phyloP scores from a whole-genome alignment of 306 rosid species.

The Trifolium pratense region DNA sequence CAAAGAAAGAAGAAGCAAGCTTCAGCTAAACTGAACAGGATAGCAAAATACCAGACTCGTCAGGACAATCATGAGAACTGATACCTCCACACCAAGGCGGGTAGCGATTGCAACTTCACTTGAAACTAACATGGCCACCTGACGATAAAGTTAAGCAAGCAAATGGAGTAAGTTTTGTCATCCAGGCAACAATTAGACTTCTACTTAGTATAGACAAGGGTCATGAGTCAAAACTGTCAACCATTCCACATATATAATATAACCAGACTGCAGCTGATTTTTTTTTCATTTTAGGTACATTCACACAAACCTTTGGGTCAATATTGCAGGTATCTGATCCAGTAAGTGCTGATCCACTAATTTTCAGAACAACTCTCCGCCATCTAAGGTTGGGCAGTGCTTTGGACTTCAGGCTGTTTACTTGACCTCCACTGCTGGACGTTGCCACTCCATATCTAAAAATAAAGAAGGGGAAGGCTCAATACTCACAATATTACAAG shows the following conservation, averaged over 20 bases:
- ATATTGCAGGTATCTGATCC: constrained; percentile 81
- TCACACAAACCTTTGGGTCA: constrained; percentile 76
- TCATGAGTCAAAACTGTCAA: constrained; percentile 22
- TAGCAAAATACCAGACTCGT: constrained; percentile 10
- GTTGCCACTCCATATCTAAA: constrained; percentile 64
- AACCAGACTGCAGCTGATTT: constrained; percentile 12
- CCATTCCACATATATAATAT: constrained; percentile 2
- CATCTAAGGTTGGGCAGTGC: constrained; percentile 67
- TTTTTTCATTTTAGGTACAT: constrained; percentile 12
- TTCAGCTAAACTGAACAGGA: constrained; percentile 38
- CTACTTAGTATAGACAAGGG: constrained; percentile 30
- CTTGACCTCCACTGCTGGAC: constrained; percentile 61
- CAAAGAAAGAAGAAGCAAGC: constrained; percentile 15
- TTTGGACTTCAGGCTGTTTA: constrained; percentile 70
- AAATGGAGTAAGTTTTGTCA: constrained; percentile 24
- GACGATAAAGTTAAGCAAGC: constrained; percentile 43
- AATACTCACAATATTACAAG: constrained; percentile 21
- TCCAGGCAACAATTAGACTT: constrained; percentile 30
- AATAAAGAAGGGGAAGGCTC: constrained; percentile 27
- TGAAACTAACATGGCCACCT: constrained; percentile 83
- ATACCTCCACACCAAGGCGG: constrained; percentile 92
- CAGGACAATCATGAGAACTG: constrained; percentile 38
- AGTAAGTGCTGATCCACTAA: constrained; percentile 91
- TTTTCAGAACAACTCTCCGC: constrained; percentile 94
- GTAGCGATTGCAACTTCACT: constrained; percentile 84